A percentile compares a stretch with the other conserved stretches of the same genome.
phyloP scores from a whole-genome alignment of 2,329 filamentous ascomycete genomes.

The Elsinoe fawcettii region DNA sequence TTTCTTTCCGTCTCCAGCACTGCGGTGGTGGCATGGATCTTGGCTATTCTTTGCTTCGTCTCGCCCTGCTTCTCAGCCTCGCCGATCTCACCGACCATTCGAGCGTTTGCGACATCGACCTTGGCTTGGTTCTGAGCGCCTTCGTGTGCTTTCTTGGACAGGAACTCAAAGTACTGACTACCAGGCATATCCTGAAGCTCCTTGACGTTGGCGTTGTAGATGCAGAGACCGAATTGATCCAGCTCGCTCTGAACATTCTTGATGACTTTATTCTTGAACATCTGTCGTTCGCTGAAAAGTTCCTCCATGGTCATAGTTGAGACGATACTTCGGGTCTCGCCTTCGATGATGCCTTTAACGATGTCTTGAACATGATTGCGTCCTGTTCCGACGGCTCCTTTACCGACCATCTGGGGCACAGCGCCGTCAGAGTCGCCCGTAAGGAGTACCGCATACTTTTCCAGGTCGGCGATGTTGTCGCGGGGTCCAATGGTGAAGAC shows the following conservation, averaged over 20 bases:
- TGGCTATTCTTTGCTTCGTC: constrained; percentile 78
- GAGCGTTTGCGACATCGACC: constrained; percentile 51
- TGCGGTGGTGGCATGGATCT: constrained; percentile 78
- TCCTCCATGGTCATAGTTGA: constrained; percentile 91
- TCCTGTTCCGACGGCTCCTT: constrained; percentile 37
- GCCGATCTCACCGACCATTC: constrained; percentile 61
- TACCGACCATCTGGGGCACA: constrained; percentile 23
- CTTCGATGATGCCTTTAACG: constrained; percentile 83
- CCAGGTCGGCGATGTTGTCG: constrained; percentile 59
- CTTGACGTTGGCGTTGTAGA: constrained; percentile 71
- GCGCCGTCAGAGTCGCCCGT: constrained; percentile 53
- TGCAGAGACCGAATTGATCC: constrained; percentile 63
- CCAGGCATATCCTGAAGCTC: constrained; percentile 76
- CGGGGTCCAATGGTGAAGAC: constrained; percentile 82
- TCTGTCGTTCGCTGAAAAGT: constrained; percentile 68
- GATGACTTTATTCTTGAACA: constrained; percentile 63
- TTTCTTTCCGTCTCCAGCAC: constrained; percentile 79
- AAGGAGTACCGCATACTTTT: constrained; percentile 75
- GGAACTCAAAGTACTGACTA: constrained; percentile 74
- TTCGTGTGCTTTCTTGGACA: constrained; percentile 77
- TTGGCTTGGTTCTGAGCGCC: constrained; percentile 74
- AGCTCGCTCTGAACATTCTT: constrained; percentile 67
- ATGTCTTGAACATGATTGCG: constrained; percentile 72
- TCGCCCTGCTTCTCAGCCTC: constrained; percentile 71
- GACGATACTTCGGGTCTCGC: constrained; percentile 75